Base-by-base conservation (phyloP, 2,329 filamentous ascomycete species). In the Dactylellina haptotyla region DNA sequence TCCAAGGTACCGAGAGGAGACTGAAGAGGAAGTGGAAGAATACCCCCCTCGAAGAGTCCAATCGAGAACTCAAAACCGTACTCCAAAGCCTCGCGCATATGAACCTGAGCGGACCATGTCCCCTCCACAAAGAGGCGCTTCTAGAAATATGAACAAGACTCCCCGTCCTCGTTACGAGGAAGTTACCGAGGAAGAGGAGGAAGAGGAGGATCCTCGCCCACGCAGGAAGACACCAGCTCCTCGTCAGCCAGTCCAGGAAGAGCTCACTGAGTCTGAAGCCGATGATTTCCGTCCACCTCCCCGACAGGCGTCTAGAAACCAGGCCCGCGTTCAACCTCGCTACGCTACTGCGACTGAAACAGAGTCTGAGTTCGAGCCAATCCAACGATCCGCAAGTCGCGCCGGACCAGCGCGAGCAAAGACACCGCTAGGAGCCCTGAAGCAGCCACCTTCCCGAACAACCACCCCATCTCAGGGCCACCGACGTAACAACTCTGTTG, bases 101-200 rank as follows among this genome's bases (percentile, higher is more conserved):
- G 63, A 73, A 26, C 56, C 20, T 8, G 70, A 75, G 18, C 39
- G 70, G 26, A 39, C 70, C 1, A 67, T 75, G 70, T 73, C 70
- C 30, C 70, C 70, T 28, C 63, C 70, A 25, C 63, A 64, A 30
- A 30, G 70, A 30, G 70, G 59, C 16, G 63, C 63, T 18, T 75
- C 70, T 16, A 46, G 70, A 6, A 69, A 69, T 43, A 63, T 62
- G 18, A 69, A 69, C 37, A 67, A 69, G 43, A 75, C 70, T 16
- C 70, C 70, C 12, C 62, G 70, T 16, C 70, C 66, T 2, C 56
- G 70, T 34, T 63, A 69, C 25, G 70, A 69, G 5, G 70, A 75
- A 25, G 61, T 69, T 14, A 67, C 70, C 18, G 70, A 67, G 30
- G 50, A 67, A 58, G 70, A 74, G 16, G 56, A 69, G 9, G 63